Evolutionary conservation across 129 eudicot species (phyloP), one percentile per base, ranked within the genome.

Genomic region (Deinandra increscens): DNA sequence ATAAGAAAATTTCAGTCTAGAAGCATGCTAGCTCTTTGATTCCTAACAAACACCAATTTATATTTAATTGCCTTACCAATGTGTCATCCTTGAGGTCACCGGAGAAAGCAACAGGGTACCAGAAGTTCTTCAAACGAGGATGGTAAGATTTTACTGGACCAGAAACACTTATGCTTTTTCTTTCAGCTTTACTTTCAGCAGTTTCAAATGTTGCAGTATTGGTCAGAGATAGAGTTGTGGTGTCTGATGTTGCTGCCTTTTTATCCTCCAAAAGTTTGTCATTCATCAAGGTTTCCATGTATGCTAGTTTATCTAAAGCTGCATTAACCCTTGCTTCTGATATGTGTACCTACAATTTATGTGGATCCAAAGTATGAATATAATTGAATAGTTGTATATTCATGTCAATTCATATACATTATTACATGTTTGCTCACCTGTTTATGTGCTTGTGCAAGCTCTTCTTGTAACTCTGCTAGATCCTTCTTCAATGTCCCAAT

Each of bases 41-140:
- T 12, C 26, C 34, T 36, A 69, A 37, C 9, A 41, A 45, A 6
- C 37, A 14, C 37, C 37, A 60, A 15, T 46, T 18, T 44, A 13
- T 11, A 39, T 29, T n/a, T 26, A 80, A 45, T 8, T 6, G 67
- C 33, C 86, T 79, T 73, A 86, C 96, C 96, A 89, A 79, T 26
- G 96, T 89, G 66, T 88, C 92, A 61, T 85, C 86, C 83, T 87
- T 91, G 19, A 91, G 79, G 78, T 87, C 96, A 6, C 73, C 42
- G 22, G 97, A 71, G 80, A 91, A 91, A 34, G 96, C 97, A 53
- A 91, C 86, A 37, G 96, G 96, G 64, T 91, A 91, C 97, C 97
- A 91, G 54, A 87, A 91, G 73, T 91, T 91, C 64, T 81, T 87
- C 77, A 91, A 67, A 60, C 59, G 76, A 17, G 84, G 73, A 78